These are phyloP conservation scores for Perkinsus marinus DNA, from an alignment of 169 alveolate species.

Conservation along the genomic window DNA sequence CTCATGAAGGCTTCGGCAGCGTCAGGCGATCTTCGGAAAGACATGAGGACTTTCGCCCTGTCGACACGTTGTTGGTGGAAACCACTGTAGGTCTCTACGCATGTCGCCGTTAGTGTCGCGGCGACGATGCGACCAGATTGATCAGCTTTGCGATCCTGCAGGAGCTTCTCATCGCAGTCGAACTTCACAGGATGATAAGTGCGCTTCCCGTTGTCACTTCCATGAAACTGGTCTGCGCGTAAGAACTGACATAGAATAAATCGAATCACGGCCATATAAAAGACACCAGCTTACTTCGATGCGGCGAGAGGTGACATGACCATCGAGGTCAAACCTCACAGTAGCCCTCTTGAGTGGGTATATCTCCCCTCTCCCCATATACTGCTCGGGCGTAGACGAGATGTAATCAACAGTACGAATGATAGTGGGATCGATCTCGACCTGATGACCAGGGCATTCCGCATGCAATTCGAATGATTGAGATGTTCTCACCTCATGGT, in stretches of 20 bases:
- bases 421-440: neutral
- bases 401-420: neutral
- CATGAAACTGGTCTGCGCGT: neutral
- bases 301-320: neutral
- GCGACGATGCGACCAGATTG: neutral
- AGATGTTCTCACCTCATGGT: neutral
- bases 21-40: neutral
- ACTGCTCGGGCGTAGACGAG: neutral
- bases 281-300: neutral
- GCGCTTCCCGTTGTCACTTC: neutral
- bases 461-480: too few species aligned
- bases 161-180: neutral
- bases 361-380: neutral
- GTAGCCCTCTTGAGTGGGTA: neutral
- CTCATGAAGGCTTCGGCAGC: neutral
- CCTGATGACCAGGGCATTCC: neutral
- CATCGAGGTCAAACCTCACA: neutral
- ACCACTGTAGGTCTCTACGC: neutral
- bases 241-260: neutral
- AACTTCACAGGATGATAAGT: neutral
- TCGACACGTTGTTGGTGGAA: neutral
- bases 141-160: neutral
- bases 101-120: neutral
- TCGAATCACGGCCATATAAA: neutral
- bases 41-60: neutral